Evolutionary conservation across 768 basidiomycete genomes (phyloP), one percentile per base, ranked within the genome.

Genomic region (Phaeotremella skinneri): DNA sequence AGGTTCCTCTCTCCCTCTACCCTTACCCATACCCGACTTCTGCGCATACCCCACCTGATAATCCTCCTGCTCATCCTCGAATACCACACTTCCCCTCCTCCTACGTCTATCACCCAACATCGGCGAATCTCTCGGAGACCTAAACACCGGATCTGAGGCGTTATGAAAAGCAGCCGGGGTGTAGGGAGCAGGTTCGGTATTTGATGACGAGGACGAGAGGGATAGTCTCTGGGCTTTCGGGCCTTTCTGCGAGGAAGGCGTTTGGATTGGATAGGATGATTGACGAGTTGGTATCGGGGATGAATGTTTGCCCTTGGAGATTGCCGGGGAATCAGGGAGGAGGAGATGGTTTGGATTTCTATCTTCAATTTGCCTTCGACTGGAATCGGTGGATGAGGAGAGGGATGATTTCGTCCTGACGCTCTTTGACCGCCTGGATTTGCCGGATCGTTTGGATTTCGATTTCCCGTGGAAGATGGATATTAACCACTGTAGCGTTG

Each of bases 401-500:
- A 11, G 45, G 26, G n/a, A 32, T 53, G 30, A 23, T 31, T 43
- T 27, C 31, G 9, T 42, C 14, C 30, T 31, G 53, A n/a, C n/a
- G 31, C 42, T 49, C 50, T 45, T 30, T 31, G 30, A 30, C 11
- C 29, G 6, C 23, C 23, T 48, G 42, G 30, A 13, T 17, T 53
- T 47, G 17, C 49, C 53, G 43, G 27, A 52, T 52, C 31, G 25
- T 7, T 16, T 27, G 16, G 17, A 26, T 43, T 51, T 49, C 3
- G 11, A 13, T 23, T 37, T 41, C 27, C 39, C 57, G 51, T 56
- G 51, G 58, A 50, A 7, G 53, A 45, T 14, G 21, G 43, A 25
- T 16, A 63, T n/a, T n/a, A 63, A 23, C 42, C 39, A 62, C 29
- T 68, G 63, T 31, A 73, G n/a, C 11, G 57, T 39, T 17, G 50